Conservation (phyloP, 257 asterid genomes). For the Solanum lycopersicoides region DNA sequence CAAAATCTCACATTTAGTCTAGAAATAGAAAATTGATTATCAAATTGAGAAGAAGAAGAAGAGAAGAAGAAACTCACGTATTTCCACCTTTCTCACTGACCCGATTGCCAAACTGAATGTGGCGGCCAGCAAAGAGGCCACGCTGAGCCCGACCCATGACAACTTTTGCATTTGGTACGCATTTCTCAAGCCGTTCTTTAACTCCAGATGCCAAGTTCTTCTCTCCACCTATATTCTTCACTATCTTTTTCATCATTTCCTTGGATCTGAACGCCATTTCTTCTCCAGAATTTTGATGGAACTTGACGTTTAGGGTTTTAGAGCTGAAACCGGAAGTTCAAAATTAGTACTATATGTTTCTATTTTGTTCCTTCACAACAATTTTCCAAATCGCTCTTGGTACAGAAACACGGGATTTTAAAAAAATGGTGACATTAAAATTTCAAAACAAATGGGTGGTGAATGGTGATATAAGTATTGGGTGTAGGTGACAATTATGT, state of each 20-base stretch:
- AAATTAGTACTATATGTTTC: not conserved
- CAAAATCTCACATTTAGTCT: not conserved
- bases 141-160: slow-evolving; percentile 96
- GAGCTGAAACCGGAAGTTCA: not conserved
- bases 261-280: slow-evolving; percentile 75
- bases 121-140: slow-evolving; percentile 86
- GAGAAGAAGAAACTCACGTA: slow-evolving; percentile 35
- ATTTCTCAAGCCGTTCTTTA: slow-evolving; percentile 47
- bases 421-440: no score
- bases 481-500: no score
- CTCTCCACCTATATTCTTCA: slow-evolving; percentile 80
- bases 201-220: slow-evolving; percentile 62
- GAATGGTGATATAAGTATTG: no score
- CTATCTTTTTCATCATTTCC: slow-evolving; percentile 71
- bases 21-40: not conserved
- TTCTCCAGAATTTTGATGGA: not conserved
- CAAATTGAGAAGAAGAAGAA: not conserved
- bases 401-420: no score
- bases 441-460: no score
- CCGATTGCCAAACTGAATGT: slow-evolving; percentile 81
- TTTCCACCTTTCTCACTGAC: slow-evolving; percentile 94
- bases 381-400: no score
- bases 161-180: slow-evolving; percentile 50
- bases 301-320: not conserved
- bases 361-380: not conserved